A percentile compares a stretch with the other conserved stretches of the same genome.
These are phyloP conservation scores for Aspergillus coremiiformis DNA, from an alignment of 495 filamentous ascomycete genomes.

Conservation along the genomic window DNA sequence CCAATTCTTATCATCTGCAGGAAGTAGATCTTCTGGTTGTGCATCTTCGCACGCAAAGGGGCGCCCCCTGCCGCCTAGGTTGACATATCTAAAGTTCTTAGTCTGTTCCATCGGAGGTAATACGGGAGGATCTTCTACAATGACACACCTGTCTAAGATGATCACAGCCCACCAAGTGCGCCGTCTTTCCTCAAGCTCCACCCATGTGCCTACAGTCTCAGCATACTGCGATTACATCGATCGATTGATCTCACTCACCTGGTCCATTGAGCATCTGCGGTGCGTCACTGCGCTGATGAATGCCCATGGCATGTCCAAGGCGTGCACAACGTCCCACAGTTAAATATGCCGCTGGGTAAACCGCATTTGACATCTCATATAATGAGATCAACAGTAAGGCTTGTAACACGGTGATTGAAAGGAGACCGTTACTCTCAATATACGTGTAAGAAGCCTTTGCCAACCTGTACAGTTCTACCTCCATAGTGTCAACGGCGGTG, in stretches of 20 bases:
- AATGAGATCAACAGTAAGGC: neutral
- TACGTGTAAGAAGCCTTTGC: neutral
- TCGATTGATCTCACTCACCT: neutral
- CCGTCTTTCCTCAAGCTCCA: neutral
- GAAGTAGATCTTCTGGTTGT: neutral
- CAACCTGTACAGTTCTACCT: neutral
- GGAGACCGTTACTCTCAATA: neutral
- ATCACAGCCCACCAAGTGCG: neutral
- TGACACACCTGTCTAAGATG: neutral
- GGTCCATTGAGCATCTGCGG: neutral
- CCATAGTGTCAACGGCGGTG: neutral
- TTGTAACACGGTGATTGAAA: neutral
- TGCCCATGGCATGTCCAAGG: neutral
- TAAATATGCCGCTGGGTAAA: neutral
- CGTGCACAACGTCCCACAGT: neutral
- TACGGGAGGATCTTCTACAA: neutral
- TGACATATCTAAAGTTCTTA: neutral
- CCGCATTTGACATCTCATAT: neutral
- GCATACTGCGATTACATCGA: neutral
- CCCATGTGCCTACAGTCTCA: neutral
- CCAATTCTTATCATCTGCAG: neutral
- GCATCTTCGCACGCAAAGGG: neutral
- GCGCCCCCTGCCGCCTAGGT: neutral
- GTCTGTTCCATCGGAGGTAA: neutral
- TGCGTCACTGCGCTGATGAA: neutral